Evolutionary conservation across 1,284 basidiomycete genomes (phyloP), one percentile per base, ranked within the genome.

Genomic region (Malassezia psittaci): DNA sequence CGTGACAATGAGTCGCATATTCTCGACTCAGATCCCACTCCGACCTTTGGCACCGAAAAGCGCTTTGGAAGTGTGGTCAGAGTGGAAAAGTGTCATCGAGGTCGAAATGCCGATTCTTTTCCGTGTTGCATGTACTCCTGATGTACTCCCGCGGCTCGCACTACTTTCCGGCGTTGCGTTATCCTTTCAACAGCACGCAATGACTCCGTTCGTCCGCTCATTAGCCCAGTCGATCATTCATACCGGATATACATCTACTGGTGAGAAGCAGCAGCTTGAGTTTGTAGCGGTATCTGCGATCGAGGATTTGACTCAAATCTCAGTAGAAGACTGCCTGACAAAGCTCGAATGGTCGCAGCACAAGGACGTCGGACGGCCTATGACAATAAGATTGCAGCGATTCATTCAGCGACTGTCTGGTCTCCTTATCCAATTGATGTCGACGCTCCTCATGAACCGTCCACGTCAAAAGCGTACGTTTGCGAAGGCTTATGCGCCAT

Each of bases 391-490:
- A 13, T 21, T 32, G 11, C 9, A 8, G n/a, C 39, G 33, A 13
- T 57, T 57, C 34, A 10, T 57, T 16, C 19, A 49, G 19, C 38
- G 45, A n/a, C 15, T 57, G 5, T 34, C 50, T 3, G 38, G 43
- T 5, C 19, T 48, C 7, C 4, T 52, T 0, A 51, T 51, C 8
- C 44, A 52, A 11, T n/a, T 34, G 18, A 45, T 57, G 8, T 21
- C 16, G 11, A 41, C 44, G 1, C 36, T 43, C n/a, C 50, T 21
- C 2, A 34, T 41, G 40, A 57, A 57, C 18, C 55, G 51, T 15
- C 24, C 50, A 19, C 44, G 55, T n/a, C 50, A 57, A 35, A 52
- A 48, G n/a, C 55, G 55, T n/a, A 3, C 12, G 1, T 39, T 57
- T 34, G 39, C 49, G 29, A 57, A 57, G 44, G 50, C 45, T 12